Evolutionary conservation across 805 yeast genomes (phyloP), one percentile per base, ranked within the genome.

Genomic region (Metschnikowia santaceciliae): DNA sequence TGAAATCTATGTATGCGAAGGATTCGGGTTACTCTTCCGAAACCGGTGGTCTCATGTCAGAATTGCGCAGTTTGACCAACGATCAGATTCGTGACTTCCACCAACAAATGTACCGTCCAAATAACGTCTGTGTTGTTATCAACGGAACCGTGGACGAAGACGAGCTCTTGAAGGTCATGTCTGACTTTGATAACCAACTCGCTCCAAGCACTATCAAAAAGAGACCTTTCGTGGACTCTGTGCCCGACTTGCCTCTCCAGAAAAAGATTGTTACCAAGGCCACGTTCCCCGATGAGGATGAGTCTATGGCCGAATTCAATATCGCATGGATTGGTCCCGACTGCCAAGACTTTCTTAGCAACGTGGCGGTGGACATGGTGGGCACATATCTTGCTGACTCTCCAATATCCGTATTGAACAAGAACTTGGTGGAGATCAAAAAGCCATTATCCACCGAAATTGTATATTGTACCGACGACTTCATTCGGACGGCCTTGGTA

Each of bases 271-370:
- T 78, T 11, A 75, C 79, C 36, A 75, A 72, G 3, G 79, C 90
- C 23, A 84, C 82, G 52, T 94, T 94, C 61, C 96, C 98, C 2
- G 98, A 94, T 60, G 77, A 81, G 51, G 96, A 90, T 62, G 97
- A 90, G 67, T 75, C 87, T 11, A 80, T 83, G 67, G 96, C 96
- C 35, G 94, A 88, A 60, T 61, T 89, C 1, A 61, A 77, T 15
- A 68, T 94, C 23, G 73, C 87, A 3, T 91, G 96, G 92, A 76
- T 88, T 46, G 97, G 97, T 6, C 96, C 96, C 7, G 70, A 74
- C 13, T 79, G 78, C 36, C 62, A 67, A 8, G 80, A 85, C 39
- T 63, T 73, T 13, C 62, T 82, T 19, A 71, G 70, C 6, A 83
- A 81, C 62, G 74, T 84, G 38, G 97, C 97, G 0, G 65, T 90